A percentile compares a stretch with the other conserved stretches of the same genome.
phyloP scores from a whole-genome alignment of 2,329 filamentous ascomycete genomes.

The Pezicula radicicola region DNA sequence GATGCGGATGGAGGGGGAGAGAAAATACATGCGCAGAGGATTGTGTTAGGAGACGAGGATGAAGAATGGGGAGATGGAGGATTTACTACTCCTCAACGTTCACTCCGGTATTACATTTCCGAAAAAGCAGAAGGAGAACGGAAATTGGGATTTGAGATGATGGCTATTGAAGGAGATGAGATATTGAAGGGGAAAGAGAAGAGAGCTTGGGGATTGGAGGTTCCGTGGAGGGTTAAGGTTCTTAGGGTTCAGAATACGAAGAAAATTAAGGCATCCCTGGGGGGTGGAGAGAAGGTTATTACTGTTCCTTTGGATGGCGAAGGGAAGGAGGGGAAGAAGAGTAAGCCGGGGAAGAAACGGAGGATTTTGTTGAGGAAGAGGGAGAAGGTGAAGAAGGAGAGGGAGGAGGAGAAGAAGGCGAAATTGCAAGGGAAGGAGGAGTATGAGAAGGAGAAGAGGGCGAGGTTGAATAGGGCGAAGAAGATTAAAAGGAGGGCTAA shows the following conservation, averaged over 20 bases:
- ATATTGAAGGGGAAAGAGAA: slow-evolving; percentile 40
- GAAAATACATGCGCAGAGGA: slow-evolving; percentile 35
- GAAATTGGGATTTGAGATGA: slow-evolving; percentile 37
- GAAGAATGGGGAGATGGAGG: slow-evolving; percentile 35
- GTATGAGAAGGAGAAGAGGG: slow-evolving; percentile 58
- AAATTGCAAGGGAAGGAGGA: slow-evolving; percentile 49
- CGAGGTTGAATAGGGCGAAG: slow-evolving; percentile 56
- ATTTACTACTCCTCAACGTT: slow-evolving; percentile 37
- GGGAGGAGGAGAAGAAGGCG: slow-evolving; percentile 31
- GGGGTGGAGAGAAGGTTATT: background rate
- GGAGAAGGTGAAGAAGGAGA: slow-evolving; percentile 37
- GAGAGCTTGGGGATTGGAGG: slow-evolving; percentile 55
- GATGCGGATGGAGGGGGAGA: background rate
- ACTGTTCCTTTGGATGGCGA: slow-evolving; percentile 4
- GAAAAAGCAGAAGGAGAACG: slow-evolving; percentile 33
- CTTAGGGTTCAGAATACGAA: slow-evolving; percentile 32
- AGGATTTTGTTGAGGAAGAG: slow-evolving; percentile 47
- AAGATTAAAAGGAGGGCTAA: slow-evolving; percentile 58
- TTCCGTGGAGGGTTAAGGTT: slow-evolving; percentile 55
- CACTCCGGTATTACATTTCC: slow-evolving; percentile 48
- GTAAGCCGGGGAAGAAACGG: slow-evolving; percentile 55
- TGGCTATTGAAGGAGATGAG: slow-evolving; percentile 51
- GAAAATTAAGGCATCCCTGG: slow-evolving; percentile 12
- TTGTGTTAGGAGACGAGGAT: slow-evolving; percentile 45
- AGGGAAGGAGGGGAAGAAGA: slow-evolving; percentile 28